Base-by-base conservation (phyloP, 352 stramenopile genomes). In the Phytophthora cactorum region DNA sequence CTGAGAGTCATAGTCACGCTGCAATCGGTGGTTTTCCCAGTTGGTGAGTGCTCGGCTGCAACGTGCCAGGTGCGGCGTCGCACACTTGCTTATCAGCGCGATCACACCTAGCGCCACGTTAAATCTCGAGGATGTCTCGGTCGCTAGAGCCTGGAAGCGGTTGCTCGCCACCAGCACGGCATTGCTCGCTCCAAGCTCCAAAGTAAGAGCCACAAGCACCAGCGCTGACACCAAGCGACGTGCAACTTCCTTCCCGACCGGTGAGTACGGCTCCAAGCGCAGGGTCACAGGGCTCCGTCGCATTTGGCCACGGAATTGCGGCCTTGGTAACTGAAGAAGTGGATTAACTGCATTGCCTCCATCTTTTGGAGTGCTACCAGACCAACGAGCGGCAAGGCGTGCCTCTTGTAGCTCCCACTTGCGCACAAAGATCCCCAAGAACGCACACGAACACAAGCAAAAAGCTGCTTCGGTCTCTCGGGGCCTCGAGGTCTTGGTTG, bases 11-110 rank as follows among this genome's bases (percentile, higher is more conserved):
- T 89, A 86, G 36, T 89, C 71, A 9, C 74, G 56, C 60, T 89
- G 82, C n/a, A 84, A 77, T 31, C 77, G 79, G 68, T 92, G 81
- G 59, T 95, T 93, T 52, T 93, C 84, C 81, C 82, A 92, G 44
- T 90, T 74, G 43, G 78, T 91, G 39, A 92, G 82, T 0, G 51
- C 39, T 55, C 52, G 36, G 74, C 68, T 70, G 52, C 74, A 75
- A 55, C 78, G 81, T 31, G 74, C 70, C n/a, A 90, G 57, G 49
- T 63, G 54, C 3, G 72, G 63, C 8, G 36, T 63, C 8, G 52
- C 49, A 36, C 59, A 69, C 47, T 75, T 70, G 25, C 39, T 59
- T 3, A 84, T 75, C 29, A 90, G 55, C 8, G 63, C 63, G 34
- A 84, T 34, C 39, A 86, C 74, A 9, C 57, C 55, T 12, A 81